phyloP scores from a whole-genome alignment of 2,329 filamentous ascomycete species.

The Alternaria longipes region DNA sequence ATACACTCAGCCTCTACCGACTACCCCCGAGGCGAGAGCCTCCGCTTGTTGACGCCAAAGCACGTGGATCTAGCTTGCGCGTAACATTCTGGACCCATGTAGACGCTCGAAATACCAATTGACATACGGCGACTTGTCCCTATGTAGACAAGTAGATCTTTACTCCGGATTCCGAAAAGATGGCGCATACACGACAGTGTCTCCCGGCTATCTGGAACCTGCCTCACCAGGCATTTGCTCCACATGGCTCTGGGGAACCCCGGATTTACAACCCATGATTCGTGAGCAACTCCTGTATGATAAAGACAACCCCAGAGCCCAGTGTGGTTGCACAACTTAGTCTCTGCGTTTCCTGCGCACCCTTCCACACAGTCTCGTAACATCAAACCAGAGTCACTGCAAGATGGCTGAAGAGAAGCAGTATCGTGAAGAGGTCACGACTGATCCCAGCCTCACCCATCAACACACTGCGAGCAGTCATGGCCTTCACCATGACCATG shows the following conservation, averaged over 20 bases:
- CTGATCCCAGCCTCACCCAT: conserved; percentile 11
- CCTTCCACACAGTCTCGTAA: background rate
- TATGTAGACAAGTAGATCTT: conserved; percentile 6
- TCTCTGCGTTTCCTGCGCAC: background rate
- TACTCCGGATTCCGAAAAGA: background rate
- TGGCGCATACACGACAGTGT: conserved; percentile 6
- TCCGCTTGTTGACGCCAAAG: conserved; percentile 8
- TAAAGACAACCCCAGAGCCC: conserved; percentile 20
- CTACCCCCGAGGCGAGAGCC: conserved; percentile 7
- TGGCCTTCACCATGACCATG: conserved; percentile 42
- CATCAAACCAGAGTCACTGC: background rate
- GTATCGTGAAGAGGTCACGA: conserved; percentile 20
- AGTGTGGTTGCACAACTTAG: background rate
- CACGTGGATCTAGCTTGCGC: conserved; percentile 6
- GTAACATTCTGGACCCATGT: background rate
- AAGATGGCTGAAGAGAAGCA: conserved; percentile 36
- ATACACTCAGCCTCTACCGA: conserved; percentile 11
- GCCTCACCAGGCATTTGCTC: conserved; percentile 8
- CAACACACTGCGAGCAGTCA: conserved; percentile 17
- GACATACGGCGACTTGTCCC: background rate
- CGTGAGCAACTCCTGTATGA: conserved; percentile 2
- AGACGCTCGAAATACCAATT: conserved; percentile 12
- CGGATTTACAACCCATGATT: conserved; percentile 13
- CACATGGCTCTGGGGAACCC: conserved; percentile 13
- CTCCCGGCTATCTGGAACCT: conserved; percentile 15